These are phyloP conservation scores for Jamesozyma spencerorum DNA, from an alignment of 805 yeast genomes.

Conservation along the genomic window DNA sequence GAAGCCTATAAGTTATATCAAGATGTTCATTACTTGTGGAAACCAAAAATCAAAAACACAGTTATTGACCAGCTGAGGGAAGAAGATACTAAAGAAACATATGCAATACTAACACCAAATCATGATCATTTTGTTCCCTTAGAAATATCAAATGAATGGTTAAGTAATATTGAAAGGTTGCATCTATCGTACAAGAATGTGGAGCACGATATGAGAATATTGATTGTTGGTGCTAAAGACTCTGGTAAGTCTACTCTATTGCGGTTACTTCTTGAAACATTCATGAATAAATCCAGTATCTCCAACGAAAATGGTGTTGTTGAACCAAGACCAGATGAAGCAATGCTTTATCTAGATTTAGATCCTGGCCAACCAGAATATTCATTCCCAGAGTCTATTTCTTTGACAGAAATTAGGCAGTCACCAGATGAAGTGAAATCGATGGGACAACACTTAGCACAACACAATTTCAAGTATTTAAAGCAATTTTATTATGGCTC, in stretches of 20 bases:
- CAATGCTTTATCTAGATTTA: constrained; percentile 52
- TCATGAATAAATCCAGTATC: constrained; percentile 24
- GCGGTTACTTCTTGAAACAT: constrained; percentile 42
- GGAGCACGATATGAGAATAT: constrained; percentile 23
- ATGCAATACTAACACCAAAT: constrained; percentile 9
- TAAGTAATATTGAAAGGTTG: constrained; percentile 15
- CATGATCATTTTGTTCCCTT: constrained; percentile 11
- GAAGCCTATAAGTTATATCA: constrained; percentile 12
- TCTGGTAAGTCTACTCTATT: constrained; percentile 75
- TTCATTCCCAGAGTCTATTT: constrained; percentile 61
- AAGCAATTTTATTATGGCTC: constrained; percentile 47
- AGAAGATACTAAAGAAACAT: constrained; percentile 5
- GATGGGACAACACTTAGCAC: constrained; percentile 22
- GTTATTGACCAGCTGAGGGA: neutral
- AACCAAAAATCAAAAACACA: constrained; percentile 5
- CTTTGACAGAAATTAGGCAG: constrained; percentile 35
- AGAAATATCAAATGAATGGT: constrained; percentile 17
- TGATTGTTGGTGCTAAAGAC: constrained; percentile 46
- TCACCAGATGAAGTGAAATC: constrained; percentile 5
- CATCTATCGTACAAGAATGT: constrained; percentile 17
- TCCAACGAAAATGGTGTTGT: neutral
- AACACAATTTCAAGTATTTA: constrained; percentile 10
- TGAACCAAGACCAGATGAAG: constrained; percentile 8
- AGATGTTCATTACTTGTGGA: constrained; percentile 20
- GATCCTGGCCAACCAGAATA: constrained; percentile 89